These are phyloP conservation scores for Phyllostachys edulis DNA, from an alignment of 176 grass and related monocot species.

Conservation along the genomic window DNA sequence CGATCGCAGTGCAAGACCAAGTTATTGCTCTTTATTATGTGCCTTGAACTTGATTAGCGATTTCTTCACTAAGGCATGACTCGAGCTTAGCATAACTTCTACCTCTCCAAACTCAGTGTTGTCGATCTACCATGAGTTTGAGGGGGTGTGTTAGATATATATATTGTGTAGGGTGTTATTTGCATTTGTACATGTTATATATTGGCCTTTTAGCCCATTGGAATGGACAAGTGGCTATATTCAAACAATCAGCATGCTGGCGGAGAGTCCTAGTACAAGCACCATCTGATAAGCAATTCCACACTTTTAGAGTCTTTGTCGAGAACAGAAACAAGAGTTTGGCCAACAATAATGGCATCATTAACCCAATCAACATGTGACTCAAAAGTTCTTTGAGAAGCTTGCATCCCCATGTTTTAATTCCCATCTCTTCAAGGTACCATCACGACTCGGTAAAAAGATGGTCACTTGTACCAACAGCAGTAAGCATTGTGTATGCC, in stretches of 20 bases:
- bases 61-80: too few species aligned
- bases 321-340: conserved; percentile 99
- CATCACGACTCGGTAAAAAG: conserved; percentile 93
- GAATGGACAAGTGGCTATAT: too few species aligned
- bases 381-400: conserved; percentile 93
- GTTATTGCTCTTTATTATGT: too few species aligned
- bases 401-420: conserved; percentile 51
- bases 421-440: conserved; percentile 95
- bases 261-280: conserved; percentile 76
- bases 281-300: conserved; percentile 89
- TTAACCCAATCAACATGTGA: conserved; percentile 99
- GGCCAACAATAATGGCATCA: conserved; percentile 81
- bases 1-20: too few species aligned
- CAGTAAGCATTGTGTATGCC: conserved; percentile 64
- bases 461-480: conserved; percentile 64
- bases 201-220: too few species aligned
- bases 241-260: conserved; percentile 92
- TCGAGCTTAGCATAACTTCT: too few species aligned
- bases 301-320: conserved; percentile 96
- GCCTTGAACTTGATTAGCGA: too few species aligned
- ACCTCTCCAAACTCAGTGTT: too few species aligned
- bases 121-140: too few species aligned
- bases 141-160: too few species aligned
- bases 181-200: too few species aligned
- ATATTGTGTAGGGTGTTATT: too few species aligned